phyloP scores from a whole-genome alignment of 2,329 filamentous ascomycete species.

The Endothia cerciana region DNA sequence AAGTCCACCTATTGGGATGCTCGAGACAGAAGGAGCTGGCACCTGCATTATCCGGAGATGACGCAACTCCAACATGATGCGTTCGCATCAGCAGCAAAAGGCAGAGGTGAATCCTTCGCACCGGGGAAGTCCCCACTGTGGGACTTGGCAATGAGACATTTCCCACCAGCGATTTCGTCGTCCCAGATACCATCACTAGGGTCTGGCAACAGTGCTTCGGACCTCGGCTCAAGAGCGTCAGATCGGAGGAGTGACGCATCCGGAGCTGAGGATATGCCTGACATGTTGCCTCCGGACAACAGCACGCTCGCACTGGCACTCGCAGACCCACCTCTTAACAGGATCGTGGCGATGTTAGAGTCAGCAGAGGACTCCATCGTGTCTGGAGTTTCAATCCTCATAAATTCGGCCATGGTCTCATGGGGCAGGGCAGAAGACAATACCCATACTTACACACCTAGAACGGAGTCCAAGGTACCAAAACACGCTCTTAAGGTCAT shows the following conservation, averaged over 20 bases:
- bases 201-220: slow-evolving; percentile 15
- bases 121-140: slow-evolving; percentile 57
- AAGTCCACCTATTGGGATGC: slow-evolving; percentile 63
- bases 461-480: slow-evolving; percentile 72
- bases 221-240: slow-evolving; percentile 15
- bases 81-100: slow-evolving; percentile 56
- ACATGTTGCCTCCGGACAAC: slow-evolving; percentile 43
- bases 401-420: slow-evolving; percentile 70
- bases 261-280: slow-evolving; percentile 35
- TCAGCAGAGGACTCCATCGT: slow-evolving; percentile 69
- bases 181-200: slow-evolving; percentile 14
- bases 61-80: slow-evolving; percentile 61
- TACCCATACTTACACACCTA: slow-evolving; percentile 67
- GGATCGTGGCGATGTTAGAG: slow-evolving; percentile 66
- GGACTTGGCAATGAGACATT: slow-evolving; percentile 62
- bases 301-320: slow-evolving; percentile 43
- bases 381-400: slow-evolving; percentile 62
- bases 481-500: slow-evolving; percentile 81
- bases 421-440: slow-evolving; percentile 78
- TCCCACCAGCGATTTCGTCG: slow-evolving; percentile 47
- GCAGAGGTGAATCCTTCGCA: slow-evolving; percentile 56
- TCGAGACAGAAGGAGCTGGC: slow-evolving; percentile 59
- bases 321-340: slow-evolving; percentile 40
- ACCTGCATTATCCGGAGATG: slow-evolving; percentile 67
- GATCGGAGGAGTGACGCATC: slow-evolving; percentile 12